phyloP scores from a whole-genome alignment of 1,284 basidiomycete species.

The Cryptococcus wingfieldii region DNA sequence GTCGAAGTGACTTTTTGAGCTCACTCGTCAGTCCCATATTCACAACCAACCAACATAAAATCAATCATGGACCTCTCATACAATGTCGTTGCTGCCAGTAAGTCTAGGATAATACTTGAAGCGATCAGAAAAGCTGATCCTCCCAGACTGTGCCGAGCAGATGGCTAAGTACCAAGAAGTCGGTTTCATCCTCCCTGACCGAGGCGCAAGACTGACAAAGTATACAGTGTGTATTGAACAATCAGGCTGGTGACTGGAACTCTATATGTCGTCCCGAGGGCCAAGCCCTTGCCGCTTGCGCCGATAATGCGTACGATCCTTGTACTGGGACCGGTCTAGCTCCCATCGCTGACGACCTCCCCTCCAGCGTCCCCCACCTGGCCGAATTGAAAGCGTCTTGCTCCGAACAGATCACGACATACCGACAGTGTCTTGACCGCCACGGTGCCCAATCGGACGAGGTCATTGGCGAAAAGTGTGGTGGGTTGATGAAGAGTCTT shows the following conservation, averaged over 20 bases:
- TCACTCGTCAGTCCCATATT: too few species aligned
- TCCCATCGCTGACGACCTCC: background rate
- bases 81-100: conserved; percentile 46
- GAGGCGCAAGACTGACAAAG: background rate
- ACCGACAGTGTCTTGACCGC: conserved; percentile 39
- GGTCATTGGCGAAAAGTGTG: conserved; percentile 30
- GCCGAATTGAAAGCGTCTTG: conserved; percentile 39
- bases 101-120: conserved; percentile 6
- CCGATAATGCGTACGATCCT: conserved; percentile 36
- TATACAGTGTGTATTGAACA: conserved; percentile 38
- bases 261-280: conserved; percentile 38
- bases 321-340: background rate
- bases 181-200: background rate
- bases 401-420: conserved; percentile 30
- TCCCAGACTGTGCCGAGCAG: conserved; percentile 42
- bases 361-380: conserved; percentile 40
- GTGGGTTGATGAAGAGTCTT: conserved; percentile 31
- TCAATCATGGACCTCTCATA: conserved; percentile 45
- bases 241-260: conserved; percentile 42
- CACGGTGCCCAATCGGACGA: conserved; percentile 30
- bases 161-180: conserved; percentile 47
- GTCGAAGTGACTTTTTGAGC: too few species aligned
- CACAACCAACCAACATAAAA: too few species aligned
- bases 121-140: background rate
- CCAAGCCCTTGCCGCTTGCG: conserved; percentile 38